Conservation (phyloP, 176 grass and related monocot species). For the Urochloa ruziziensis region DNA sequence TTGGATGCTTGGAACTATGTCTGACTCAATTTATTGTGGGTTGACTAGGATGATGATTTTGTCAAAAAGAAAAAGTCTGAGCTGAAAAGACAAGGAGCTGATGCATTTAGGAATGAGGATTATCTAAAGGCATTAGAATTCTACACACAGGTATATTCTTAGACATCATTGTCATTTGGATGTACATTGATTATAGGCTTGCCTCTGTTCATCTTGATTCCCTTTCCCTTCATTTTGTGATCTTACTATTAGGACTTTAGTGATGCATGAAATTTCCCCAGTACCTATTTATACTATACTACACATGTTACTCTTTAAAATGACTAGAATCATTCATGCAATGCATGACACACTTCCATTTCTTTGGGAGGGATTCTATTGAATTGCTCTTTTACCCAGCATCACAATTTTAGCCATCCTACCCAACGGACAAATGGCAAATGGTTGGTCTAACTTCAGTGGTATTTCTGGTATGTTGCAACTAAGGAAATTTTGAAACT, state of each 20-base stretch:
- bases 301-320: neutral
- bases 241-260: neutral
- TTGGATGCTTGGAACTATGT: neutral
- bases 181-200: neutral
- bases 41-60: conserved; percentile 27
- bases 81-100: conserved; percentile 27
- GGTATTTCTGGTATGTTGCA: neutral
- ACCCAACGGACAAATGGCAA: neutral
- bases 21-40: neutral
- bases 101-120: conserved; percentile 41
- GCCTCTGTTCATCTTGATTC: neutral
- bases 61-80: conserved; percentile 17
- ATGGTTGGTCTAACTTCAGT: neutral
- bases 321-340: neutral
- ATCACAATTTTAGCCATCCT: neutral
- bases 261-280: neutral
- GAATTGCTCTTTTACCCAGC: neutral
- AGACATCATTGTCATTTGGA: conserved; percentile 5
- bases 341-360: neutral
- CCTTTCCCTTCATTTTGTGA: neutral
- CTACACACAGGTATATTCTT: conserved; percentile 26
- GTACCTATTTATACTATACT: neutral
- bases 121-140: conserved; percentile 27
- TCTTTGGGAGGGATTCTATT: neutral
- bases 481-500: neutral